These are phyloP conservation scores for Ophiostoma perfectum DNA, from an alignment of 2,329 filamentous ascomycete genomes.

Conservation along the genomic window DNA sequence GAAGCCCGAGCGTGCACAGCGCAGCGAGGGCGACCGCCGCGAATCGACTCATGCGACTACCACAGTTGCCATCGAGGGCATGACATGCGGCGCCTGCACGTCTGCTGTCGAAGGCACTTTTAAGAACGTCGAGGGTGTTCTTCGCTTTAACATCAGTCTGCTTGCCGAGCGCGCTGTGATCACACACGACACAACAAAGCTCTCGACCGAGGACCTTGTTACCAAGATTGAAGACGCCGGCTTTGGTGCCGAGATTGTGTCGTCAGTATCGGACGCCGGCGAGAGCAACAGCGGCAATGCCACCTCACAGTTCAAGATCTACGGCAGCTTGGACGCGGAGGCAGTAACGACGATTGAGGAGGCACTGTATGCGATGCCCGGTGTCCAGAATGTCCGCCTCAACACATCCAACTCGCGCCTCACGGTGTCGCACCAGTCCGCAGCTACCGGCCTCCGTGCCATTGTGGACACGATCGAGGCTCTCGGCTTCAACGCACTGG, in stretches of 20 bases:
- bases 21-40: conserved; percentile 56
- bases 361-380: conserved; percentile 57
- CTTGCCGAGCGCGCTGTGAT: conserved; percentile 88
- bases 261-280: conserved; percentile 58
- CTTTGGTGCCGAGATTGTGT: conserved; percentile 79
- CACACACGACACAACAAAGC: conserved; percentile 67
- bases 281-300: conserved; percentile 52
- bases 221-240: conserved; percentile 85
- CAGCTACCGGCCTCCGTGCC: conserved; percentile 68
- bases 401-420: conserved; percentile 69
- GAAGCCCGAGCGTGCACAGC: conserved; percentile 29
- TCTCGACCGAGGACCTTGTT: conserved; percentile 67
- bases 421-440: conserved; percentile 65
- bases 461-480: conserved; percentile 78
- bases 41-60: conserved; percentile 57
- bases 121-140: conserved; percentile 65
- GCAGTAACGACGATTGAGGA: conserved; percentile 69
- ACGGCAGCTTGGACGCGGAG: conserved; percentile 66
- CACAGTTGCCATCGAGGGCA: conserved; percentile 85
- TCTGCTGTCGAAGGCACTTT: conserved; percentile 85
- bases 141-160: conserved; percentile 91
- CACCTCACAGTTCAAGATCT: conserved; percentile 75
- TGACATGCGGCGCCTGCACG: conserved; percentile 97
- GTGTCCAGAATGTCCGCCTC: conserved; percentile 68
- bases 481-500: conserved; percentile 80